A percentile compares a stretch with the other conserved stretches of the same genome.
Conservation (phyloP, 179 eudicot species). For the Corrigiola litoralis region DNA sequence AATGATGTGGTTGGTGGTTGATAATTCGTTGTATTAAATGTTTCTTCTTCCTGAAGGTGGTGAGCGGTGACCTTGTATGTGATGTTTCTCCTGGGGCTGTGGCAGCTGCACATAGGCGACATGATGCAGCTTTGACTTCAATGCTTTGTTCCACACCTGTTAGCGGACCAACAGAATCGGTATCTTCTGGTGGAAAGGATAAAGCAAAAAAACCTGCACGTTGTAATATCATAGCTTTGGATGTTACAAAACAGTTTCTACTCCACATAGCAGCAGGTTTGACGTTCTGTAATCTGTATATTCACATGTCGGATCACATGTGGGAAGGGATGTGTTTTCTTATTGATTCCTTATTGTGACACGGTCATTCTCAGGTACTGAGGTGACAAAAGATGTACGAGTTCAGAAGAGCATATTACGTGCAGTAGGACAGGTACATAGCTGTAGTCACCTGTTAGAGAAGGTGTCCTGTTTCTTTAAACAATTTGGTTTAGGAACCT, state of each 20-base stretch:
- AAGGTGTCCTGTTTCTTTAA: background rate
- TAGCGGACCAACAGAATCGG: slow-evolving; percentile 83
- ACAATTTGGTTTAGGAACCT: background rate
- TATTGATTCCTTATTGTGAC: slow-evolving; percentile 5
- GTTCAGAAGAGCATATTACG: slow-evolving; percentile 86
- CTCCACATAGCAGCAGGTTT: slow-evolving; percentile 83
- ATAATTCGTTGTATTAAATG: slow-evolving; percentile 1
- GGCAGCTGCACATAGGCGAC: slow-evolving; percentile 93
- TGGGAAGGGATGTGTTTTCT: background rate
- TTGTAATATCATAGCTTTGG: slow-evolving; percentile 78
- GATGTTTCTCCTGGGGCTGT: slow-evolving; percentile 97
- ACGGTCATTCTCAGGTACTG: slow-evolving; percentile 51
- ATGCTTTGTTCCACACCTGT: slow-evolving; percentile 85
- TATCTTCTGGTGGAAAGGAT: slow-evolving; percentile 82
- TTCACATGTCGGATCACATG: background rate
- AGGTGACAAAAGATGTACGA: slow-evolving; percentile 74
- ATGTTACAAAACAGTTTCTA: slow-evolving; percentile 77
- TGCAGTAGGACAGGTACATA: slow-evolving; percentile 80
- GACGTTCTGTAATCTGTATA: slow-evolving; percentile 9
- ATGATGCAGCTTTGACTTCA: slow-evolving; percentile 92
- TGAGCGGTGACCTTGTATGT: slow-evolving; percentile 95
- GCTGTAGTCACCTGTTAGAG: background rate
- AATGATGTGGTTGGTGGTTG: background rate
- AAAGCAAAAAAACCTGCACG: slow-evolving; percentile 84
- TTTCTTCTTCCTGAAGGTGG: slow-evolving; percentile 47